phyloP scores from a whole-genome alignment of 106 monocot genomes.

The Alisma plantagoaquatica region DNA sequence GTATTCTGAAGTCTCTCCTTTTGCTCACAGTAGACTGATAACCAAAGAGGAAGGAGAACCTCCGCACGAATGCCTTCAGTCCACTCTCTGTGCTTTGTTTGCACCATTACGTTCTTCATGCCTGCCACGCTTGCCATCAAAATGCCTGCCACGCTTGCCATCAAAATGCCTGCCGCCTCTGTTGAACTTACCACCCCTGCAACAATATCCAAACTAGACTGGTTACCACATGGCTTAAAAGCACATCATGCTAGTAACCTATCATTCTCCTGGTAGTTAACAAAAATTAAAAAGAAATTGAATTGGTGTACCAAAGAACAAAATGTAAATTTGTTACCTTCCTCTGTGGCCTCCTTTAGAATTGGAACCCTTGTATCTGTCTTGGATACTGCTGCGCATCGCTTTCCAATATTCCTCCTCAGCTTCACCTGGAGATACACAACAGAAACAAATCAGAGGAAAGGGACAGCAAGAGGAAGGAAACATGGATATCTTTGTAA shows the following conservation, averaged over 20 bases:
- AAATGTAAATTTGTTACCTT: background rate
- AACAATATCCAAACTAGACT: background rate
- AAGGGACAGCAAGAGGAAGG: too few species aligned
- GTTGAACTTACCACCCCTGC: constrained; percentile 13
- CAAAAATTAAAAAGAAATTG: background rate
- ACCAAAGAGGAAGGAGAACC: too few species aligned
- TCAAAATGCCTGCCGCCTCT: constrained; percentile 17
- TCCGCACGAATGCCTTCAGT: background rate
- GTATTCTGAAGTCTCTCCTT: background rate
- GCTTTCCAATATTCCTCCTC: constrained; percentile 21
- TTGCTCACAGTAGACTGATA: background rate
- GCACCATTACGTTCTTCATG: constrained; percentile 1
- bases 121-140: too few species aligned
- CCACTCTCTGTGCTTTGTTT: constrained; percentile 13
- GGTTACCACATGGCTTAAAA: background rate
- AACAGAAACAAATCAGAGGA: too few species aligned
- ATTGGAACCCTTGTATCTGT: constrained; percentile 7
- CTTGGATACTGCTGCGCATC: constrained; percentile 17
- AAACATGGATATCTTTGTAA: too few species aligned
- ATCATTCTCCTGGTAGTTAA: background rate
- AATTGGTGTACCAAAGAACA: background rate
- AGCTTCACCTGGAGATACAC: constrained; percentile 23
- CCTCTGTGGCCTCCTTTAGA: constrained; percentile 7
- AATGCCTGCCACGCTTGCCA: constrained; percentile 16
- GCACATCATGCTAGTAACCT: too few species aligned